Evolutionary conservation across 106 monocot species (phyloP).

Genomic region (Triglochin maritima): DNA sequence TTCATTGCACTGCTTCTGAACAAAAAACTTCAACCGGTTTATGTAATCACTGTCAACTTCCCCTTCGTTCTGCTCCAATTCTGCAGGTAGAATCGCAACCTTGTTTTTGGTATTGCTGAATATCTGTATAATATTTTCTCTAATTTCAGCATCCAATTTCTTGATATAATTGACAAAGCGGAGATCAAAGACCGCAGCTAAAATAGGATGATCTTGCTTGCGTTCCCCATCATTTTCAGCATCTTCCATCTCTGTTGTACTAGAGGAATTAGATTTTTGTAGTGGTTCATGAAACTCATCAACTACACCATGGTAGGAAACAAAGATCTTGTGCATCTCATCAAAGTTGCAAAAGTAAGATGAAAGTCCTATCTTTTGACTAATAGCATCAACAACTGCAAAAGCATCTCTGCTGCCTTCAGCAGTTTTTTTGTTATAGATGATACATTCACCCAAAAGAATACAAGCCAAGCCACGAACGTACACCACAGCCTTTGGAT

Average conservation of each 20-base stretch:
- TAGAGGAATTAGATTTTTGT: slow-evolving; percentile 50
- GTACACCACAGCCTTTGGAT: slow-evolving; percentile 18
- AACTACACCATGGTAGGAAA: slow-evolving; percentile 14
- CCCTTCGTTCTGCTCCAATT: slow-evolving; percentile 71
- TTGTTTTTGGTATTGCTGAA: slow-evolving; percentile 61
- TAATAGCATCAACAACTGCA: slow-evolving; percentile 77
- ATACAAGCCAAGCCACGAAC: slow-evolving; percentile 67
- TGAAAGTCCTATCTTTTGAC: slow-evolving; percentile 81
- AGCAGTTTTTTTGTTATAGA: slow-evolving; percentile 49
- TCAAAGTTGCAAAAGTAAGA: slow-evolving; percentile 70
- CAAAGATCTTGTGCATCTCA: slow-evolving; percentile 47
- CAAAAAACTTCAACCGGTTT: slow-evolving; percentile 65
- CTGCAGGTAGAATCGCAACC: slow-evolving; percentile 53
- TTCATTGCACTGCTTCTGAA: slow-evolving; percentile 85
- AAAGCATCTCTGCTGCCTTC: slow-evolving; percentile 60
- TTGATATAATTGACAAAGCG: slow-evolving; percentile 43
- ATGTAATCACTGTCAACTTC: slow-evolving; percentile 71
- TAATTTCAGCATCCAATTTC: slow-evolving; percentile 55
- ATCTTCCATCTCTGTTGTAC: slow-evolving; percentile 43
- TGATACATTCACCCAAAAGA: slow-evolving; percentile 73
- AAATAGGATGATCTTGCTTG: slow-evolving; percentile 51
- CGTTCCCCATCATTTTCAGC: slow-evolving; percentile 31
- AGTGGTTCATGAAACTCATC: slow-evolving; percentile 32
- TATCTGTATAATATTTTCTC: slow-evolving; percentile 58
- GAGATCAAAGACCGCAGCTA: slow-evolving; percentile 50